Conservation (phyloP, 176 grass and related monocot species). For the Oryza meyeriana region DNA sequence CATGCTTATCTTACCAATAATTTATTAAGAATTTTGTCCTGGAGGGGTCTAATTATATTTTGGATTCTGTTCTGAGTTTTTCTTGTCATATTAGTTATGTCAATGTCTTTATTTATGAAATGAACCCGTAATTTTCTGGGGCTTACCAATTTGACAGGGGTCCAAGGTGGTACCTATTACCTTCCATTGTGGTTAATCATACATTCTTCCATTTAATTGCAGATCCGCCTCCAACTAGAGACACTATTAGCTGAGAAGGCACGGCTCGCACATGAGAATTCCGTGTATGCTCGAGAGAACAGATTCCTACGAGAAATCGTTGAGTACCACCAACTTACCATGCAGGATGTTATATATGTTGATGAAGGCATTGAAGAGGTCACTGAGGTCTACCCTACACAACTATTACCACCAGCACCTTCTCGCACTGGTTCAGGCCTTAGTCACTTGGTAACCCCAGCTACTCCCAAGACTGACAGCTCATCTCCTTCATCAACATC, state of each 20-base stretch:
- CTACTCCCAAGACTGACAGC: constrained; percentile 33
- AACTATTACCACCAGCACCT: constrained; percentile 43
- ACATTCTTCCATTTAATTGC: constrained; percentile 21
- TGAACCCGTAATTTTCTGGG: background rate
- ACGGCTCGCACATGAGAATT: constrained; percentile 89
- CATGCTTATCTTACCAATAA: background rate
- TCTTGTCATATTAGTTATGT: background rate
- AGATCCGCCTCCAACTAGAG: constrained; percentile 92
- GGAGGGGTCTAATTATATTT: background rate
- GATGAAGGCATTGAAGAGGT: constrained; percentile 98
- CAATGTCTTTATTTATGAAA: background rate
- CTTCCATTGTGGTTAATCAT: background rate
- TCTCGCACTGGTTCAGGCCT: constrained; percentile 13
- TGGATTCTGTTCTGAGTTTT: background rate
- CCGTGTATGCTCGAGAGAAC: constrained; percentile 89
- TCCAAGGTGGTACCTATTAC: background rate
- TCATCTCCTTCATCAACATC: constrained; percentile 37
- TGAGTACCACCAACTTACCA: constrained; percentile 97
- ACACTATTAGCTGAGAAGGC: constrained; percentile 87
- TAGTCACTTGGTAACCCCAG: background rate
- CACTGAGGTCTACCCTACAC: constrained; percentile 76
- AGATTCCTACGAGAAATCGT: constrained; percentile 94
- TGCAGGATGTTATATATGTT: constrained; percentile 95
- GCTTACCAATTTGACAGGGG: background rate
- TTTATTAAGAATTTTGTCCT: background rate